Evolutionary conservation across 768 basidiomycete species (phyloP).

Genomic region (Kwoniella heveanensis): DNA sequence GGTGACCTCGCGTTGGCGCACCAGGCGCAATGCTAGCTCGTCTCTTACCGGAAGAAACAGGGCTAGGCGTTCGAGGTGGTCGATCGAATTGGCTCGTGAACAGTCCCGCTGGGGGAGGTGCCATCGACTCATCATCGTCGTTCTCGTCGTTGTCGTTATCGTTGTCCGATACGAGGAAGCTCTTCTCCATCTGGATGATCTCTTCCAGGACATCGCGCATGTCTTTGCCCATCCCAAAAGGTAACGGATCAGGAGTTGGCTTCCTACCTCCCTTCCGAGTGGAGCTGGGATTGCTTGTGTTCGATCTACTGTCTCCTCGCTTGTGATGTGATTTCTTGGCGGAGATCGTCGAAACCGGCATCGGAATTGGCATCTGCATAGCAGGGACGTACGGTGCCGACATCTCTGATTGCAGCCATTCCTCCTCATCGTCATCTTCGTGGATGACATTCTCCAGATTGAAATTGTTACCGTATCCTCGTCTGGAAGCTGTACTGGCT

Average conservation of each 20-base stretch:
- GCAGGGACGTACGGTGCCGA: constrained; percentile 13
- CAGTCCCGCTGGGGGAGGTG: constrained; percentile 16
- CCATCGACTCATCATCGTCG: constrained; percentile 22
- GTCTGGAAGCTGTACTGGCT: constrained; percentile 34
- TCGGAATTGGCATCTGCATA: constrained; percentile 7
- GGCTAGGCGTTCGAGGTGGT: constrained; percentile 44
- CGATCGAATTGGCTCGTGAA: constrained; percentile 41
- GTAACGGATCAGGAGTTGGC: constrained; percentile 24
- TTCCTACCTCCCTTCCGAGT: constrained; percentile 17
- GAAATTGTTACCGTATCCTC: constrained; percentile 29
- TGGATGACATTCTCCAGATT: constrained; percentile 38
- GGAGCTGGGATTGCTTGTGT: not conserved
- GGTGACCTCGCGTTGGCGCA: constrained; percentile 40
- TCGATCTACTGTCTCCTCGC: constrained; percentile 13
- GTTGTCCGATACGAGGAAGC: constrained; percentile 42
- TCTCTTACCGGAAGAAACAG: constrained; percentile 20
- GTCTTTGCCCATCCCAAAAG: constrained; percentile 51
- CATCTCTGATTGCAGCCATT: constrained; percentile 34
- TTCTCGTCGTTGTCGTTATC: constrained; percentile 24
- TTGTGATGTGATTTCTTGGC: constrained; percentile 9
- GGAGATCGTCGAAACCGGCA: not conserved
- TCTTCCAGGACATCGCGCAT: constrained; percentile 55
- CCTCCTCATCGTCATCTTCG: constrained; percentile 48
- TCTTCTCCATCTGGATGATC: constrained; percentile 54
- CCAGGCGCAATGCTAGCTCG: constrained; percentile 28